These are phyloP conservation scores for Phytophthora agathidicida DNA, from an alignment of 352 stramenopile genomes.

Conservation along the genomic window DNA sequence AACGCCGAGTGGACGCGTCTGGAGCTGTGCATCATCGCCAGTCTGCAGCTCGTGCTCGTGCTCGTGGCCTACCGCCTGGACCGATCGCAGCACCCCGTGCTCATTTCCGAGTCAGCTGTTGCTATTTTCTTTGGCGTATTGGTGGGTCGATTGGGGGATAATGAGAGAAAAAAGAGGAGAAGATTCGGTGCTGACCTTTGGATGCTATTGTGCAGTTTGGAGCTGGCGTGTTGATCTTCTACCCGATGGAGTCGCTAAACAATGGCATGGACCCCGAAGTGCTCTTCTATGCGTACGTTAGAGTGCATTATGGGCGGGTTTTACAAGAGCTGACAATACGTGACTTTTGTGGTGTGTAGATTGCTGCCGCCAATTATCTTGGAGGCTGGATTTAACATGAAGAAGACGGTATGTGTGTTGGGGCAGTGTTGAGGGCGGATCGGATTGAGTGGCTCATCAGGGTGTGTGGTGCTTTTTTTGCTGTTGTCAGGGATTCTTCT, in stretches of 20 bases:
- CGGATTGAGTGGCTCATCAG: constrained; percentile 6
- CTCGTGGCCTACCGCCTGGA: constrained; percentile 84
- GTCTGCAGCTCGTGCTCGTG: constrained; percentile 82
- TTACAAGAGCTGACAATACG: neutral
- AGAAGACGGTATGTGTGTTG: constrained; percentile 75
- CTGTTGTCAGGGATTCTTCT: constrained; percentile 75
- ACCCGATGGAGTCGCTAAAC: constrained; percentile 80
- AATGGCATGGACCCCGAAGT: constrained; percentile 85
- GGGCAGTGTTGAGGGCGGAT: neutral
- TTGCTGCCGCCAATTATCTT: constrained; percentile 85
- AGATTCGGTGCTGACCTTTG: constrained; percentile 17
- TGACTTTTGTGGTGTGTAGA: constrained; percentile 19
- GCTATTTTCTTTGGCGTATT: constrained; percentile 87
- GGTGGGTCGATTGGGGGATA: constrained; percentile 41
- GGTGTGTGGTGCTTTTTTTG: constrained; percentile 3
- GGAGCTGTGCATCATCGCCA: constrained; percentile 82
- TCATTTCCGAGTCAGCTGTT: constrained; percentile 84
- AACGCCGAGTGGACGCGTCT: constrained; percentile 67
- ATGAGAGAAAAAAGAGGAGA: neutral
- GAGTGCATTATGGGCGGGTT: neutral
- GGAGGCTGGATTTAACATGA: constrained; percentile 89
- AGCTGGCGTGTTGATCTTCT: constrained; percentile 75
- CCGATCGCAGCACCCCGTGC: constrained; percentile 57
- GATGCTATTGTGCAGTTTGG: constrained; percentile 60
- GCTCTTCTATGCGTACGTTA: constrained; percentile 79